These are phyloP conservation scores for Amaranthus cruentus DNA, from an alignment of 148 eudicot species.

Conservation along the genomic window DNA sequence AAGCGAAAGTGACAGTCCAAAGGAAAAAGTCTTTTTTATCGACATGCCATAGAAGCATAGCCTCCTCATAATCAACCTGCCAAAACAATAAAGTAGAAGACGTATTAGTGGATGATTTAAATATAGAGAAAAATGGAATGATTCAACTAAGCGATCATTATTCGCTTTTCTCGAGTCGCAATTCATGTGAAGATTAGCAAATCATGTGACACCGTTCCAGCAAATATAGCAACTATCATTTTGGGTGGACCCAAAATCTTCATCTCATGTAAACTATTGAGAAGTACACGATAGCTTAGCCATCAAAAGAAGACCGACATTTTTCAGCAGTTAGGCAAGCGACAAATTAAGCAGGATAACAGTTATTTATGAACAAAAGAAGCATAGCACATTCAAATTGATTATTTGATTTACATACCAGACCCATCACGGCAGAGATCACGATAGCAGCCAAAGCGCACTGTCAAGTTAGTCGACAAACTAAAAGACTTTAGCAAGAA, in stretches of 20 bases:
- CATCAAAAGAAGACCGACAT: not conserved
- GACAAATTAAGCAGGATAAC: not conserved
- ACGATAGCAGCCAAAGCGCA: constrained; percentile 97
- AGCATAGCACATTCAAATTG: not conserved
- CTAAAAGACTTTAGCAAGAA: constrained; percentile 15
- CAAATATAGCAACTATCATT: not conserved
- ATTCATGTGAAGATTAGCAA: no score
- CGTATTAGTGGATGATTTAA: not conserved
- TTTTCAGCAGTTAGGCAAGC: not conserved
- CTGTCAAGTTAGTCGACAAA: constrained; percentile 44
- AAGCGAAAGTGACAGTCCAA: constrained; percentile 61
- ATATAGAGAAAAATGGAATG: not conserved
- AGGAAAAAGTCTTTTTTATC: constrained; percentile 91
- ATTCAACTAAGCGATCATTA: no score
- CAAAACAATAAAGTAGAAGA: constrained; percentile 4
- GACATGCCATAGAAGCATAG: constrained; percentile 80
- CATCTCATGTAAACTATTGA: not conserved
- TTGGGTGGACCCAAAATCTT: not conserved
- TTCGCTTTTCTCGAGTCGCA: no score
- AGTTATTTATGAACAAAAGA: not conserved
- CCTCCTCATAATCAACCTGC: constrained; percentile 95
- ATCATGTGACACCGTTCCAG: no score
- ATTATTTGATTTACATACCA: constrained; percentile 59
- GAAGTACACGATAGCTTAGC: not conserved
- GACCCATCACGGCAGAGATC: constrained; percentile 93